Conservation (phyloP, 495 filamentous ascomycete species). For the Amniculicola lignicola region DNA sequence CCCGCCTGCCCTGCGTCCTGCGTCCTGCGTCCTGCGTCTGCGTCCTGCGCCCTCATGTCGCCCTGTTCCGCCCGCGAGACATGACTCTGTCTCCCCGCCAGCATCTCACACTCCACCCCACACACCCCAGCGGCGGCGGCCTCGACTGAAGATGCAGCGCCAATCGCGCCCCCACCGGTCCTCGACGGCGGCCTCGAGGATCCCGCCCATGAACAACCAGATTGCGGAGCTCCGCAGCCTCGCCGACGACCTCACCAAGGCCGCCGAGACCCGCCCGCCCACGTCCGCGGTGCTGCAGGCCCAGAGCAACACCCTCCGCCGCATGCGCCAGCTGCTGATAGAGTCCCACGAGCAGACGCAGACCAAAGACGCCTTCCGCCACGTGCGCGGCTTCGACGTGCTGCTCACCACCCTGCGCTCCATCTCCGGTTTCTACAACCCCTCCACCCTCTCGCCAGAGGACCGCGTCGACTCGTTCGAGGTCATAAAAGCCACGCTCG, state of each 20-base stretch:
- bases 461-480: constrained; percentile 63
- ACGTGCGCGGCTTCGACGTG: constrained; percentile 73
- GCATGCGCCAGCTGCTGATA: constrained; percentile 56
- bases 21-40: not conserved
- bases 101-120: constrained; percentile 3
- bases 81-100: constrained; percentile 19
- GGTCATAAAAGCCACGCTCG: constrained; percentile 66
- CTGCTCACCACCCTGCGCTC: constrained; percentile 65
- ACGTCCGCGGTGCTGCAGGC: constrained; percentile 29
- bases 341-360: constrained; percentile 48
- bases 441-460: constrained; percentile 54
- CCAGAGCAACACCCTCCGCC: constrained; percentile 37
- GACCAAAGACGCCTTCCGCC: constrained; percentile 77
- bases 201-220: constrained; percentile 33
- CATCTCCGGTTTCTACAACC: constrained; percentile 69
- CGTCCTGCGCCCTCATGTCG: not conserved
- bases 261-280: constrained; percentile 13
- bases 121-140: constrained; percentile 15
- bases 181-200: constrained; percentile 33
- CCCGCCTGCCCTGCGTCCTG: not conserved
- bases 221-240: constrained; percentile 33
- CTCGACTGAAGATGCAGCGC: constrained; percentile 24
- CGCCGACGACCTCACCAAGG: constrained; percentile 27
- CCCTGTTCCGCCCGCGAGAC: constrained; percentile 5
- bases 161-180: constrained; percentile 32